Evolutionary conservation across 208 protist genomes (phyloP).

Genomic region (Crithidia sp.): DNA sequence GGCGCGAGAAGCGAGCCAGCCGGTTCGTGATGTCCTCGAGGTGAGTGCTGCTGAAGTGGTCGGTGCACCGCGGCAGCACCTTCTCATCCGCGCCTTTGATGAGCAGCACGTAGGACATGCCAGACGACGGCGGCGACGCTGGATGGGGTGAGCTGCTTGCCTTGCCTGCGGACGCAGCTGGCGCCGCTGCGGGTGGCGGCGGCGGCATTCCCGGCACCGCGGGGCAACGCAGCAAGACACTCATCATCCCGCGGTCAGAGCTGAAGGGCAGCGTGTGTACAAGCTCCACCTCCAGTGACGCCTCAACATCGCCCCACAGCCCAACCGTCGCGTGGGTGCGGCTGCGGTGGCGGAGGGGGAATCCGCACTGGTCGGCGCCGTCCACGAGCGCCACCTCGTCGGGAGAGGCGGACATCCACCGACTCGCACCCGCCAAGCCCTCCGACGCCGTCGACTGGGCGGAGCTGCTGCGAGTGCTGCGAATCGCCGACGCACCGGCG

Average conservation of each 20-base stretch:
- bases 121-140: background rate
- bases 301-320: slow-evolving; percentile 23
- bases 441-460: slow-evolving; percentile 1
- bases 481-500: background rate
- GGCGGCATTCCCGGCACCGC: background rate
- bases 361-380: slow-evolving; percentile 71
- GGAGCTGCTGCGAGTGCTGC: slow-evolving; percentile 16
- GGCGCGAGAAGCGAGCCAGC: slow-evolving; percentile 37
- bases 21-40: slow-evolving; percentile 21
- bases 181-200: background rate
- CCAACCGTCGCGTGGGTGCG: slow-evolving; percentile 32
- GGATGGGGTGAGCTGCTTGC: background rate
- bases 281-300: slow-evolving; percentile 34
- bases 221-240: slow-evolving; percentile 56
- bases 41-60: slow-evolving; percentile 28
- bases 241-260: slow-evolving; percentile 84
- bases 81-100: slow-evolving; percentile 87
- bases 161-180: slow-evolving; percentile 22
- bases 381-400: slow-evolving; percentile 93
- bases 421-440: background rate
- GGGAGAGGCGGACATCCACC: slow-evolving; percentile 88
- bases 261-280: slow-evolving; percentile 77
- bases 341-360: slow-evolving; percentile 55
- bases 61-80: slow-evolving; percentile 58
- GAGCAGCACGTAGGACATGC: slow-evolving; percentile 50